Evolutionary conservation across 2,329 filamentous ascomycete species (phyloP), one percentile per base, ranked within the genome.

Genomic region (Xylaria arbuscula): DNA sequence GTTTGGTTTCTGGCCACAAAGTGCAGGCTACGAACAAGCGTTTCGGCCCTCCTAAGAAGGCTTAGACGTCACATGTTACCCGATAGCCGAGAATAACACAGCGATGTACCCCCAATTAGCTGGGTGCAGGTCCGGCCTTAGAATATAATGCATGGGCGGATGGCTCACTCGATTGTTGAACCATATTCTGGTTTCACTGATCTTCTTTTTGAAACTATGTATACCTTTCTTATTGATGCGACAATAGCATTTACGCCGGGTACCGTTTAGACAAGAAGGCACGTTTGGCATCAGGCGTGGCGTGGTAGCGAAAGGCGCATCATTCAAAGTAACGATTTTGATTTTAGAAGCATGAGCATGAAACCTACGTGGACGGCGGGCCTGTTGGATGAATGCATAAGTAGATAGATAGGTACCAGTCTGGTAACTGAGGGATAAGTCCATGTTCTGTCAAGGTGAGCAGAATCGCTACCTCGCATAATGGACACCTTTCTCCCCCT

Each of bases 11-110:
- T 6, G n/a, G 10, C 76, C 82, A 19, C 69, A 48, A 19, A 79
- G 77, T 28, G 51, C 83, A 83, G 74, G 81, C 80, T 61, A 74
- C 73, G 34, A 72, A 77, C 77, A 47, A 80, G 76, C 67, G 66
- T 53, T 17, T 64, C 69, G 10, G 70, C 71, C 42, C 38, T 74
- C 11, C 19, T 65, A 19, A 54, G 56, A 64, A 34, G 11, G n/a
- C 54, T 45, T 1, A 53, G 9, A 24, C 22, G 42, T 57, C 54
- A 47, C 32, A 60, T 50, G 15, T 55, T 36, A 15, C 32, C 32
- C 38, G 36, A 42, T 40, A n/a, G 15, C 28, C 17, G 7, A 59
- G 42, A 22, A 15, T 28, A 24, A 40, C n/a, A 51, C 8, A 38
- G 11, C n/a, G 40, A 55, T n/a, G 34, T 13, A 7, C 19, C 51